These are phyloP conservation scores for Fusarium marasasianum DNA, from an alignment of 2,329 filamentous ascomycete species.

Conservation along the genomic window DNA sequence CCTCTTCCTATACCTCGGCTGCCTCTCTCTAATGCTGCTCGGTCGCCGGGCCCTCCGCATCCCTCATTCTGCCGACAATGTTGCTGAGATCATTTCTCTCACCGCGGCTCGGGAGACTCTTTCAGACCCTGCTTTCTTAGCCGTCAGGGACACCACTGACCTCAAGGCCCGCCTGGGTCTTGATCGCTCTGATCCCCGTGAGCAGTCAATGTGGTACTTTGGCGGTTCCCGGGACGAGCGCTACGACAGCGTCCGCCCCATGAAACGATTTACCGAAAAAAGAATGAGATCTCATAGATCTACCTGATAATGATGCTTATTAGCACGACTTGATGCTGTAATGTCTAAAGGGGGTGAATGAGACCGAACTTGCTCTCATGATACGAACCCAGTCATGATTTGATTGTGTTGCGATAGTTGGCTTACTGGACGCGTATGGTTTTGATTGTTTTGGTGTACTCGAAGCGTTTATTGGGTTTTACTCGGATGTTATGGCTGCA, in stretches of 20 bases:
- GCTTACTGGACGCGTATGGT: not conserved
- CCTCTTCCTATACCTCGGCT: slow-evolving; percentile 74
- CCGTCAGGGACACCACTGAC: slow-evolving; percentile 72
- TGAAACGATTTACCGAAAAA: slow-evolving; percentile 58
- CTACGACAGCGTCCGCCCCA: slow-evolving; percentile 55
- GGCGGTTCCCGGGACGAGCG: slow-evolving; percentile 54
- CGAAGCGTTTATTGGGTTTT: slow-evolving; percentile 6
- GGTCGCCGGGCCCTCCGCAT: slow-evolving; percentile 69
- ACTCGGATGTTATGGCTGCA: slow-evolving; percentile 9
- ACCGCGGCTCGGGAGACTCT: slow-evolving; percentile 77
- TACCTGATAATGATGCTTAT: slow-evolving; percentile 39
- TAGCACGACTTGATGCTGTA: slow-evolving; percentile 18
- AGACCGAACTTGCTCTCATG: slow-evolving; percentile 6
- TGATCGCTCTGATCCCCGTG: slow-evolving; percentile 52
- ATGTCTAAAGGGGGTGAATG: slow-evolving; percentile 18
- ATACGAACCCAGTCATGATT: slow-evolving; percentile 12
- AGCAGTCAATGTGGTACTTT: slow-evolving; percentile 63
- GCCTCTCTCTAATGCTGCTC: slow-evolving; percentile 69
- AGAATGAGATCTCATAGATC: slow-evolving; percentile 39
- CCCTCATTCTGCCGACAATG: slow-evolving; percentile 75
- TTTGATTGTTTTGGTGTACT: slow-evolving; percentile 7
- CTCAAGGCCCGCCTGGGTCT: slow-evolving; percentile 75
- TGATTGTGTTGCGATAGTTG: not conserved
- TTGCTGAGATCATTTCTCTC: slow-evolving; percentile 82
- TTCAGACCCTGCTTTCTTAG: slow-evolving; percentile 76